Evolutionary conservation across 2,329 filamentous ascomycete species (phyloP).

Genomic region (Tolypocladium paradoxum): DNA sequence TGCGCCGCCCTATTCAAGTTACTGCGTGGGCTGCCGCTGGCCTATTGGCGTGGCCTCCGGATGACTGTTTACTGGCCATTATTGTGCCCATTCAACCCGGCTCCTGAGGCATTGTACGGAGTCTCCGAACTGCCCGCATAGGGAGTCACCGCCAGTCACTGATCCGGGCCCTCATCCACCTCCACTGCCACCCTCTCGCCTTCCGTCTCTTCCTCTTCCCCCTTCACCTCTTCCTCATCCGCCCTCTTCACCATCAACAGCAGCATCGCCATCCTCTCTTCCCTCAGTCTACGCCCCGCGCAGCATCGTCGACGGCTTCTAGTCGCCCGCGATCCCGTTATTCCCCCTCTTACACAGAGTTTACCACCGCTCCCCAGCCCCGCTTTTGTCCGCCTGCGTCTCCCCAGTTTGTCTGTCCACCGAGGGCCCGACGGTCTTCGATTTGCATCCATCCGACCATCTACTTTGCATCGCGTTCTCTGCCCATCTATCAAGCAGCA

Average conservation of each 20-base stretch:
- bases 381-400: not conserved
- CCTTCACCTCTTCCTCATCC: not conserved
- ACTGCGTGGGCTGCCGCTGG: too few species aligned
- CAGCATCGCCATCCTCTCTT: not conserved
- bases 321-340: too few species aligned
- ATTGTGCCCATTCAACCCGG: too few species aligned
- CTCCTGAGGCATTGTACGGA: too few species aligned
- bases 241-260: not conserved
- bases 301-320: not conserved
- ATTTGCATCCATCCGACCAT: not conserved
- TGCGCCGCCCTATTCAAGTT: too few species aligned
- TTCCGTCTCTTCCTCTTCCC: not conserved
- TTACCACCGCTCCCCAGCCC: not conserved
- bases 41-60: too few species aligned
- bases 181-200: too few species aligned
- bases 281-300: not conserved
- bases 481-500: slow-evolving; percentile 1
- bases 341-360: not conserved
- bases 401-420: not conserved
- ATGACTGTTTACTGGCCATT: too few species aligned
- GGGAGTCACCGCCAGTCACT: too few species aligned
- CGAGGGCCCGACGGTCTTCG: not conserved
- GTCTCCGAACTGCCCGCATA: too few species aligned
- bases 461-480: not conserved
- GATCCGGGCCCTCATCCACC: too few species aligned